These are phyloP conservation scores for Verticillium albo-atrum DNA, from an alignment of 2,329 filamentous ascomycete species.

Conservation along the genomic window DNA sequence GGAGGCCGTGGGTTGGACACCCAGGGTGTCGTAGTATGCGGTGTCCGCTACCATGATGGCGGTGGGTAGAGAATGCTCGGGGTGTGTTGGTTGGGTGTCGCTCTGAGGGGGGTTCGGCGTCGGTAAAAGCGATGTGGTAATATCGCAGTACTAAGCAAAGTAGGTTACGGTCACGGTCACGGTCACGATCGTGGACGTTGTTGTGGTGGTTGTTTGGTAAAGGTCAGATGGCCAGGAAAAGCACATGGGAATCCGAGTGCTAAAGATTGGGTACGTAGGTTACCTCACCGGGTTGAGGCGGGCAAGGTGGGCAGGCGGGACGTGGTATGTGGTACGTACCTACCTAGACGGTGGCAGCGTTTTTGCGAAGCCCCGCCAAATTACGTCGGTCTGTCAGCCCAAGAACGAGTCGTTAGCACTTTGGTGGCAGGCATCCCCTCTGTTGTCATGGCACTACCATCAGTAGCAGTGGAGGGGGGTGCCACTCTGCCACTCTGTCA, in stretches of 20 bases:
- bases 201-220: background rate
- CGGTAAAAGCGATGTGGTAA: background rate
- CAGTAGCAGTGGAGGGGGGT: background rate
- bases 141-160: background rate
- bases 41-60: constrained; percentile 80
- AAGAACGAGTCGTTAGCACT: background rate
- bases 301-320: background rate
- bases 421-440: no score
- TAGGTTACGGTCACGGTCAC: background rate
- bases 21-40: constrained; percentile 81
- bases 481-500: no score
- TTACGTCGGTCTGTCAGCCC: constrained; percentile 12
- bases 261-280: background rate
- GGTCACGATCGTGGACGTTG: background rate
- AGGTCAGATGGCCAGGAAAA: background rate
- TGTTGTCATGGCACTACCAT: no score
- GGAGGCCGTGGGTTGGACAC: constrained; percentile 77
- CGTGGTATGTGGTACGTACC: background rate
- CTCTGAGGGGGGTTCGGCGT: background rate
- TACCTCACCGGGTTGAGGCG: background rate
- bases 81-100: background rate
- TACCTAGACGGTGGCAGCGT: background rate
- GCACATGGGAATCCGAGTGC: constrained; percentile 1
- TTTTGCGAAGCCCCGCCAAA: constrained; percentile 16
- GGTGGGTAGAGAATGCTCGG: background rate